Conservation (phyloP, 345 rosid species). For the Eucalyptus globulus region DNA sequence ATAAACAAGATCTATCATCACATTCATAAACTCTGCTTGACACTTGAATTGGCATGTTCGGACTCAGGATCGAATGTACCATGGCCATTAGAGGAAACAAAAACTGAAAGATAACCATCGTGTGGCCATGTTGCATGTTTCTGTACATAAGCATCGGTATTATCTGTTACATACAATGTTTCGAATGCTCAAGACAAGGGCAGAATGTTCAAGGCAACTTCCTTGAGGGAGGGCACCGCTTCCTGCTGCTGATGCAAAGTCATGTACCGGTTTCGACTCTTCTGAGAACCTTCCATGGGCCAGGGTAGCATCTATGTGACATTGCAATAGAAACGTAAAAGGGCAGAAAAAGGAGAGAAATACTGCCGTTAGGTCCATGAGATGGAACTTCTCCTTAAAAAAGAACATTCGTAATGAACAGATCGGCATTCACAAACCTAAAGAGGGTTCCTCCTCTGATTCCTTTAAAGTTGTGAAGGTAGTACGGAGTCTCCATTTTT, state of each 20-base stretch:
- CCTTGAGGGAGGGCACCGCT: constrained; percentile 79
- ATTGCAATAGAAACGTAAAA: not conserved
- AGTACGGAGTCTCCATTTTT: constrained; percentile 71
- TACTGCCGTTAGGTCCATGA: not conserved
- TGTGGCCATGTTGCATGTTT: not conserved
- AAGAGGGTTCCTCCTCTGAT: constrained; percentile 75
- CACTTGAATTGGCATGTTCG: not conserved
- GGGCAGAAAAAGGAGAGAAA: not conserved
- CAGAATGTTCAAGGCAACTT: constrained; percentile 77
- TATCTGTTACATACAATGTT: not conserved
- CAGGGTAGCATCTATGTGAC: constrained; percentile 62
- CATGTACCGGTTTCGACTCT: constrained; percentile 18
- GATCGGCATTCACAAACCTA: constrained; percentile 28
- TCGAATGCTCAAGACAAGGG: constrained; percentile 35
- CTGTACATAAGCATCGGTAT: not conserved
- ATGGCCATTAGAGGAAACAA: not conserved
- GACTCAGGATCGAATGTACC: not conserved
- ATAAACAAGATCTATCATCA: not conserved
- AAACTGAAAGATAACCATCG: not conserved
- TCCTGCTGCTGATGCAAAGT: constrained; percentile 77
- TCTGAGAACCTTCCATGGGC: constrained; percentile 82
- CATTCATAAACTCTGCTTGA: not conserved
- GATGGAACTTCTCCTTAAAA: not conserved
- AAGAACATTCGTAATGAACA: not conserved
- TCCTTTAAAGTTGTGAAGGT: constrained; percentile 91